Evolutionary conservation across 2,329 filamentous ascomycete species (phyloP), one percentile per base, ranked within the genome.

Genomic region (Aureobasidium musti): DNA sequence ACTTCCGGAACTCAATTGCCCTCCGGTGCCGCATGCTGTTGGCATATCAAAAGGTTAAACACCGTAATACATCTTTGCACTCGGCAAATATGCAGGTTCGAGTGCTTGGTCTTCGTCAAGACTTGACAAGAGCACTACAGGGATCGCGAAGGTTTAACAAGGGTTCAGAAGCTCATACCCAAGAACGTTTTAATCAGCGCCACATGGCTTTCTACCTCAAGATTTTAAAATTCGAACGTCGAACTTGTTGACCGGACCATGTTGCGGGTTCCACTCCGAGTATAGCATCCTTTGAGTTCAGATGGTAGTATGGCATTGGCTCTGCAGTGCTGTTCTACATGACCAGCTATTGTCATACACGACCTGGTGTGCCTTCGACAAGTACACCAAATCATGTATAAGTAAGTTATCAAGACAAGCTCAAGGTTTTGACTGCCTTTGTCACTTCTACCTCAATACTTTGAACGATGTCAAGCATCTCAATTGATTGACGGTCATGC

Each of bases 141-240:
- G 14, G 26, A 30, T 33, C 28, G 53, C 26, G 39, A 45, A 59
- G 39, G 26, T 33, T 43, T 45, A 19, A 33, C 26, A 43, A 33
- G 54, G 39, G 19, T 21, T 59, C 21, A 57, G 13, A 57, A 57
- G 54, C 37, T 21, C 39, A 33, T 8, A 33, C 19, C 26, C 54
- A 21, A 59, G 54, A 33, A 23, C 35, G 37, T 59, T 30, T 30
- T 28, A 39, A 45, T 59, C 39, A 59, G 54, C 39, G 54, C 39
- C 52, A 45, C 39, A 30, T 45, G 54, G 39, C 19, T 30, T 59
- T 43, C 23, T 26, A 28, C 54, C n/a, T 59, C 39, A 43, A 59
- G 54, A 39, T 59, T 30, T 6, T 13, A 21, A 14, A 33, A 10
- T 28, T 45, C 10, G 35, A 43, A 45, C 39, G 13, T 33, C 39